phyloP scores from a whole-genome alignment of 2,329 filamentous ascomycete species.

The Nannizziopsis barbatae region DNA sequence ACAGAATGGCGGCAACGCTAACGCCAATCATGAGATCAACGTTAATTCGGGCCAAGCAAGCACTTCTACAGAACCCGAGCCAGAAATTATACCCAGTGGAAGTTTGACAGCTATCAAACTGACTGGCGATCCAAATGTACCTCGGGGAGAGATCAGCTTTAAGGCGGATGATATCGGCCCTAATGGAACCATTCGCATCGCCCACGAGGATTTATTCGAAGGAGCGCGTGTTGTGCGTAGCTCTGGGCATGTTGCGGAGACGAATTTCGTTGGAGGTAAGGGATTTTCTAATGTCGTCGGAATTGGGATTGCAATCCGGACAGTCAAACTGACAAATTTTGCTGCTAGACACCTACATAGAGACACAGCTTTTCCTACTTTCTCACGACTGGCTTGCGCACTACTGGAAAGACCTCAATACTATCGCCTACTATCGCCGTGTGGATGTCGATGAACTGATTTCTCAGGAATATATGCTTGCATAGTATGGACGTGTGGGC shows the following conservation, averaged over 20 bases:
- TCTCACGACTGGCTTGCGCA: constrained; percentile 68
- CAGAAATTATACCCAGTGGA: constrained; percentile 21
- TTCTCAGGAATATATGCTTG: constrained; percentile 12
- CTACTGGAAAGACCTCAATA: constrained; percentile 56
- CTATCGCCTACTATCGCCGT: constrained; percentile 36
- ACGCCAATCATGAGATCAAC: not conserved
- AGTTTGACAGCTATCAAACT: constrained; percentile 81
- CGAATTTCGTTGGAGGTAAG: constrained; percentile 62
- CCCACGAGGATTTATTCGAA: constrained; percentile 57
- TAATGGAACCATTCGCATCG: constrained; percentile 51
- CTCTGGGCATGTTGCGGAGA: constrained; percentile 64
- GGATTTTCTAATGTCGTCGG: not conserved
- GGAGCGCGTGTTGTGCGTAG: constrained; percentile 63
- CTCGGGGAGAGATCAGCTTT: constrained; percentile 74
- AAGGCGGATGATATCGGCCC: constrained; percentile 65
- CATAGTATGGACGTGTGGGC: too few relatives aligned
- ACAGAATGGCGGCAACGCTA: too few relatives aligned
- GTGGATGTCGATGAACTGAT: constrained; percentile 34
- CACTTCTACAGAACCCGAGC: constrained; percentile 31
- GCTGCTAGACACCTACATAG: constrained; percentile 57
- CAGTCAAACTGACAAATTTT: not conserved
- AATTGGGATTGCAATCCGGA: not conserved
- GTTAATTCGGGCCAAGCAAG: constrained; percentile 22
- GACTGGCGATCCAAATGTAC: constrained; percentile 83
- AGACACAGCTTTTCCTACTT: constrained; percentile 65